Evolutionary conservation across 306 rosid genomes (phyloP).

Genomic region (Quercus engelmannii): DNA sequence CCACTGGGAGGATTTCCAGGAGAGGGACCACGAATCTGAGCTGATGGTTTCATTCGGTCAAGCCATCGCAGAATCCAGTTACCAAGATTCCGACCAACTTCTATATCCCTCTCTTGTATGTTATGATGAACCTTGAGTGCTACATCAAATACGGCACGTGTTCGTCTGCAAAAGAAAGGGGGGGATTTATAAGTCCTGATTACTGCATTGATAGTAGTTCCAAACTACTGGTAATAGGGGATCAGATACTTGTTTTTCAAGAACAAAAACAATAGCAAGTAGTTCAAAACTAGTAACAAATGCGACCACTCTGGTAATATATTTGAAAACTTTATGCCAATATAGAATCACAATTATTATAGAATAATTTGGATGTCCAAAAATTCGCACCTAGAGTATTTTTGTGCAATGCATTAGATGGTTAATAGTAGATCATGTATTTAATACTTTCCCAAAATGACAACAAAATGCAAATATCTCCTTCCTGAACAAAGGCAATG

Average conservation of each 20-base stretch:
- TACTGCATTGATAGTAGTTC: no score
- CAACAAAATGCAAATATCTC: no score
- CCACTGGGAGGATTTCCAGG: conserved; percentile 11
- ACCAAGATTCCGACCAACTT: conserved; percentile 80
- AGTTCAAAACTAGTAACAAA: neutral
- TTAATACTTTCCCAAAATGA: neutral
- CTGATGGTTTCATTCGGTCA: conserved; percentile 80
- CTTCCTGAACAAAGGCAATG: neutral
- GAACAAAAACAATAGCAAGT: neutral
- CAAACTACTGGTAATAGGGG: no score
- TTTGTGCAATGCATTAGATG: no score
- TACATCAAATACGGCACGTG: conserved; percentile 62
- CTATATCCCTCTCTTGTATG: conserved; percentile 83
- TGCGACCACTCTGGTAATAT: neutral
- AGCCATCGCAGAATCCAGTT: conserved; percentile 71
- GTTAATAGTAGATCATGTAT: no score
- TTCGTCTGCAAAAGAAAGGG: conserved; percentile 41
- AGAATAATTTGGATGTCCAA: neutral
- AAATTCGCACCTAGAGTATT: no score
- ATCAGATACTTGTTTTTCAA: conserved; percentile 1
- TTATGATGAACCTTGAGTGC: conserved; percentile 65
- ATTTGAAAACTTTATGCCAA: neutral
- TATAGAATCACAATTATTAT: neutral
- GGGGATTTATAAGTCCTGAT: no score
- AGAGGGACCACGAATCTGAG: conserved; percentile 57